These are phyloP conservation scores for Pneumocystis wakefieldiae DNA, from an alignment of 1,139 yeast species.

Conservation along the genomic window DNA sequence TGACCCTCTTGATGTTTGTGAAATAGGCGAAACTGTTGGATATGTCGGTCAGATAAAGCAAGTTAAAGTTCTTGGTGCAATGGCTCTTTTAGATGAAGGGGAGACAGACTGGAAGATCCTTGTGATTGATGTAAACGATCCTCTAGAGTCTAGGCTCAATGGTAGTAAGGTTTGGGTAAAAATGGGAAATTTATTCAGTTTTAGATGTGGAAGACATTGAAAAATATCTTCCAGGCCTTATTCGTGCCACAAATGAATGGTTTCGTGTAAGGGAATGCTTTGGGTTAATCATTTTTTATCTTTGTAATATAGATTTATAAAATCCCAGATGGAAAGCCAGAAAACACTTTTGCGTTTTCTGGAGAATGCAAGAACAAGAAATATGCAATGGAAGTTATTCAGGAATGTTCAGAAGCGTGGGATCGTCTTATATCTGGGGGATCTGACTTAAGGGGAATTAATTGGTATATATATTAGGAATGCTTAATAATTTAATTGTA, in stretches of 20 bases:
- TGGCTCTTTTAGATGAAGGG: slow-evolving; percentile 92
- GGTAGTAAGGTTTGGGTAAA: background rate
- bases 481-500: background rate
- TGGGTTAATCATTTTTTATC: background rate
- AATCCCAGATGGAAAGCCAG: slow-evolving; percentile 85
- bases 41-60: slow-evolving; percentile 61
- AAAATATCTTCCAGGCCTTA: slow-evolving; percentile 64
- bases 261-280: slow-evolving; percentile 36
- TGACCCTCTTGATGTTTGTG: slow-evolving; percentile 94
- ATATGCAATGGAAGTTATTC: slow-evolving; percentile 55
- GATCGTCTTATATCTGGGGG: slow-evolving; percentile 45
- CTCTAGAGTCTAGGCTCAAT: slow-evolving; percentile 57
- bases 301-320: slow-evolving; percentile 43
- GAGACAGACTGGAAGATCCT: slow-evolving; percentile 96
- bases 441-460: slow-evolving; percentile 22
- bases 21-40: slow-evolving; percentile 59
- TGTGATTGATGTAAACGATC: slow-evolving; percentile 70
- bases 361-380: slow-evolving; percentile 62
- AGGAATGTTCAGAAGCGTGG: slow-evolving; percentile 76
- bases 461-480: background rate
- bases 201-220: slow-evolving; percentile 67
- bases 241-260: slow-evolving; percentile 81
- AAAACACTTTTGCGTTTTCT: slow-evolving; percentile 69
- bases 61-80: slow-evolving; percentile 81
- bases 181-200: background rate